Evolutionary conservation across 306 rosid species (phyloP), one percentile per base, ranked within the genome.

Genomic region (Sicyos edulis): DNA sequence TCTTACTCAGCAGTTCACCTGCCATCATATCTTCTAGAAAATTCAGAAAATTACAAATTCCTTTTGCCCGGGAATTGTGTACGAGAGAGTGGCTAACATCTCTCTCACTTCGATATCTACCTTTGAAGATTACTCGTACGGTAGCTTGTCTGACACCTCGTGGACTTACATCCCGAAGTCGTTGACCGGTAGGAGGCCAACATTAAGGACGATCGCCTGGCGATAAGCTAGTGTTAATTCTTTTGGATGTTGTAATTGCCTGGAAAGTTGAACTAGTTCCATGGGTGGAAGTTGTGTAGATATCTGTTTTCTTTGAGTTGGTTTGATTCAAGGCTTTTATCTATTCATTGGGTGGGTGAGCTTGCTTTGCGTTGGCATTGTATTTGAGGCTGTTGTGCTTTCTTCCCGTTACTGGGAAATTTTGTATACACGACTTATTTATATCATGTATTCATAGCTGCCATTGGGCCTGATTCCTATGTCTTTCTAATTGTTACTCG

Each of bases 1-100:
- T 88, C 99, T 52, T 91, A 77, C 81, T 93, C 99, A 44, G 99
- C 96, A 14, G 99, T 93, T 76, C 95, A 93, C 82, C 92, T 93
- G 56, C 99, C 99, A 17, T 86, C 99, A 16, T 86, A 78, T 78
- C 95, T 93, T 73, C 80, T 93, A 54, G 97, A 93, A 86, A 87
- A 87, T 74, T 87, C 91, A 13, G 91, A 86, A 10, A 77, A 86
- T 75, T 93, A 91, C 49, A 93, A 85, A 76, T 93, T 88, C 78
- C 95, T 93, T 3, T 86, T 93, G 72, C 99, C 99, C 21, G 99
- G 99, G 74, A 80, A 93, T 77, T 93, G 99, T 82, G 14, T 3
- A 40, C 86, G 99, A 86, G 89, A 88, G 70, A 80, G 86, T 71
- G 76, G 50, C 54, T 72, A 22, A 57, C 7, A 20, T 47, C 29